Base-by-base conservation (phyloP, 768 basidiomycete genomes). In the Candolleomyces eurysporus region DNA sequence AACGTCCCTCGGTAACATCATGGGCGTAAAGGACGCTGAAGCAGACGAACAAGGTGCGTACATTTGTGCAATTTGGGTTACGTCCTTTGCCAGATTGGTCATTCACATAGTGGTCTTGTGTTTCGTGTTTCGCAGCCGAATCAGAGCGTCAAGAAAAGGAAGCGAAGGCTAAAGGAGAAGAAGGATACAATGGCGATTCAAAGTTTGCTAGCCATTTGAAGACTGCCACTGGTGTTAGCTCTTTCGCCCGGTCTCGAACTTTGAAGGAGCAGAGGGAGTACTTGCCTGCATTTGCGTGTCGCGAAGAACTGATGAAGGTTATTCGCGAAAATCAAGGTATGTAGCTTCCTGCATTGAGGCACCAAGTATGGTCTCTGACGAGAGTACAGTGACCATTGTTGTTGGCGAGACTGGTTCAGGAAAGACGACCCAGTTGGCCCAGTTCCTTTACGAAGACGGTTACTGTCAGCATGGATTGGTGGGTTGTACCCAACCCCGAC, bases 321-420 rank as follows among this genome's bases (percentile, higher is more conserved):
- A 84, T 98, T 39, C 82, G 96, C 48, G 97, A 99, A 67, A 96
- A 98, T 69, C 97, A 99, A 86, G 95, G 95, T 90, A 58, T 53
- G 75, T 67, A 53, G 8, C 19, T n/a, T 5, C 60, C 59, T 11
- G n/a, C 32, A 11, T 13, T 21, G n/a, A 32, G 46, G 48, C 13
- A 30, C 45, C 40, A 40, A 5, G 42, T 65, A 58, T 57, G 50
- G 62, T 51, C 43, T 14, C 32, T 30, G 14, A 19, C 17, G 16
- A 22, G 30, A 54, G 40, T 53, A 30, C 65, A 97, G 97, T 98
- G 42, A 80, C 92, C 51, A 87, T 99, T 60, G 94, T 98, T 43
- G 92, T 99, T 45, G 97, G 97, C n/a, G 97, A 99, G 75, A 99
- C 97, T n/a, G 97, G 97, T 10, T 98, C 96, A 0, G 97, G 97